These are phyloP conservation scores for Picochlorum sp. DNA, from an alignment of 139 green algal genomes.

Conservation along the genomic window DNA sequence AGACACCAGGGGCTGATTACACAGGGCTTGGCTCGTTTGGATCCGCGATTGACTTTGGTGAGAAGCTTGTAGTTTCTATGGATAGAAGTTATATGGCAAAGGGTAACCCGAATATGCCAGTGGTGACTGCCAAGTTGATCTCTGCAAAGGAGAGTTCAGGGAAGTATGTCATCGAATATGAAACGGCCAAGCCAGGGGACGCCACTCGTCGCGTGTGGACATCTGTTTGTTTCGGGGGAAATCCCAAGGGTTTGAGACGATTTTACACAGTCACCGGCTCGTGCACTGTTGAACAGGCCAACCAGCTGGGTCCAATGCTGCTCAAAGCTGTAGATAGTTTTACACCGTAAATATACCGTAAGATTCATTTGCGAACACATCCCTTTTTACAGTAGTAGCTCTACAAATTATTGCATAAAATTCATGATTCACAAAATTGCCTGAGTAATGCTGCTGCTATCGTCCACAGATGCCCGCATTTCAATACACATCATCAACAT, in stretches of 20 bases:
- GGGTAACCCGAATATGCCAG: neutral
- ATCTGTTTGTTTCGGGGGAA: slow-evolving; percentile 17
- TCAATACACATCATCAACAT: no score
- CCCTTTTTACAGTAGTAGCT: neutral
- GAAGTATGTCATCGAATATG: slow-evolving; percentile 18
- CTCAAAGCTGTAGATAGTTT: slow-evolving; percentile 14
- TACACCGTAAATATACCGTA: neutral
- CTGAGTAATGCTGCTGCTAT: neutral
- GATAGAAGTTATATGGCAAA: slow-evolving; percentile 18
- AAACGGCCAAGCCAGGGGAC: slow-evolving; percentile 2
- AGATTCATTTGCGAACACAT: neutral
- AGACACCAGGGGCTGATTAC: slow-evolving; percentile 15
- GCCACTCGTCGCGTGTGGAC: slow-evolving; percentile 5
- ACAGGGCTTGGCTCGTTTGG: slow-evolving; percentile 20
- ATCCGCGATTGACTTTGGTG: slow-evolving; percentile 1
- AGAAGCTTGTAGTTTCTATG: slow-evolving; percentile 22
- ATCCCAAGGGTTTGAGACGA: neutral
- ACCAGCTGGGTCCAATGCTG: slow-evolving; percentile 9
- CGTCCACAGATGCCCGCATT: slow-evolving; percentile 1
- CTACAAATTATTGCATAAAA: neutral
- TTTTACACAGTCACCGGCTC: slow-evolving; percentile 30
- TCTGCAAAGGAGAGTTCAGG: slow-evolving; percentile 4
- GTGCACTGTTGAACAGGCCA: slow-evolving; percentile 4
- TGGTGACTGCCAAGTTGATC: slow-evolving; percentile 15
- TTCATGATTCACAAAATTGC: neutral